Conservation (phyloP, 2,329 filamentous ascomycete species). For the Penicillium rolfsii region DNA sequence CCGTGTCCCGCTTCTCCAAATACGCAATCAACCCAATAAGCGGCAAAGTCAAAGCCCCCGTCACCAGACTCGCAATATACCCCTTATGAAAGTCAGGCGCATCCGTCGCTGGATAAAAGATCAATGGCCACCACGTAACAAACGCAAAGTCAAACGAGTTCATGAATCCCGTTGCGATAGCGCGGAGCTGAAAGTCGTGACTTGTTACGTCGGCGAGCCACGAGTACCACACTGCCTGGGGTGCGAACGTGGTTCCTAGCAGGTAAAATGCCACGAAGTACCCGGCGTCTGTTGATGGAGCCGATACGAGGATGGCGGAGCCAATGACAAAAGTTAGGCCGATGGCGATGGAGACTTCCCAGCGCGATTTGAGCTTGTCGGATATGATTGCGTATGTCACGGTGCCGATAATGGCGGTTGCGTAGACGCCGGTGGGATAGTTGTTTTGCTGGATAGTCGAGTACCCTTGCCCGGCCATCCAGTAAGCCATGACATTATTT, state of each 20-base stretch:
- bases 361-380: slow-evolving; percentile 49
- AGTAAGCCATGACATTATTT: slow-evolving; percentile 53
- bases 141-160: slow-evolving; percentile 51
- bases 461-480: slow-evolving; percentile 52
- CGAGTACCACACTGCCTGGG: slow-evolving; percentile 53
- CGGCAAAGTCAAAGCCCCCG: slow-evolving; percentile 43
- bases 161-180: slow-evolving; percentile 52
- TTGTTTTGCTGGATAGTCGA: slow-evolving; percentile 51
- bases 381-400: slow-evolving; percentile 48
- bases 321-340: slow-evolving; percentile 50
- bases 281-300: slow-evolving; percentile 29
- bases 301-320: slow-evolving; percentile 20
- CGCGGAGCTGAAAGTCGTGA: slow-evolving; percentile 47
- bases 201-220: slow-evolving; percentile 50
- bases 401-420: slow-evolving; percentile 48
- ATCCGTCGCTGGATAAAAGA: slow-evolving; percentile 49
- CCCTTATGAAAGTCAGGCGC: slow-evolving; percentile 46
- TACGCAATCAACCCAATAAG: slow-evolving; percentile 44
- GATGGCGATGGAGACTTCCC: slow-evolving; percentile 50
- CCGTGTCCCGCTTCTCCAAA: slow-evolving; percentile 34
- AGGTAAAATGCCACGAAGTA: slow-evolving; percentile 53
- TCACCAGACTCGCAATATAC: slow-evolving; percentile 47
- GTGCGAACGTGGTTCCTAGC: slow-evolving; percentile 51
- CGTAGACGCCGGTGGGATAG: slow-evolving; percentile 50
- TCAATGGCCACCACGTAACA: slow-evolving; percentile 48